Evolutionary conservation across 768 basidiomycete genomes (phyloP).

Genomic region (Boletus sp.): DNA sequence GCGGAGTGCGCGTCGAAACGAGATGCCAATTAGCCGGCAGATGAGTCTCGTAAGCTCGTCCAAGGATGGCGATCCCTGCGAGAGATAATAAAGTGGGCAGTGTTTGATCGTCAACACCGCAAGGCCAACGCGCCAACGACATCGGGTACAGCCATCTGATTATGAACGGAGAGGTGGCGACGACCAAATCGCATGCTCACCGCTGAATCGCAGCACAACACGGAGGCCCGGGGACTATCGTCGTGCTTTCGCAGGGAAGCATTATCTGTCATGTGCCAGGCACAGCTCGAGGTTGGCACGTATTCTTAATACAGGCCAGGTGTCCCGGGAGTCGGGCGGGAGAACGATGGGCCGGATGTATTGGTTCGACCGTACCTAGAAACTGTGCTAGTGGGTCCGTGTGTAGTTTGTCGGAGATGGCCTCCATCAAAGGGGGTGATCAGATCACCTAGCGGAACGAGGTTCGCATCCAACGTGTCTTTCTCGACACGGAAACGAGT

Average conservation of each 20-base stretch:
- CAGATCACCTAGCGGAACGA: neutral
- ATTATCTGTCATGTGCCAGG: slow-evolving; percentile 13
- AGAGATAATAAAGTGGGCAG: slow-evolving; percentile 6
- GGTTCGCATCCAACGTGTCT: slow-evolving; percentile 1
- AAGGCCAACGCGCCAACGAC: neutral
- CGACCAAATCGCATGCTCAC: neutral
- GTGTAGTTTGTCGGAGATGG: neutral
- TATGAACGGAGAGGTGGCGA: neutral
- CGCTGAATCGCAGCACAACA: neutral
- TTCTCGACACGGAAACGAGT: neutral
- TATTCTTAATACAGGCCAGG: neutral
- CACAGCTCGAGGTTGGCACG: slow-evolving; percentile 3
- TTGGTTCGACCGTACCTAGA: neutral
- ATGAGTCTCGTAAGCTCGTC: slow-evolving; percentile 13
- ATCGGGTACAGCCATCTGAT: neutral
- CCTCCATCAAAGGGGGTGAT: neutral
- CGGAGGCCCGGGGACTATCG: neutral
- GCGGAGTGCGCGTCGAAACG: neutral
- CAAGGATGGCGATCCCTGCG: slow-evolving; percentile 8
- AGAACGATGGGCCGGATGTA: slow-evolving; percentile 1
- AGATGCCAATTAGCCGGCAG: neutral
- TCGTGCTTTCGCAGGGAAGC: no score
- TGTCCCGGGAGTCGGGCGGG: neutral
- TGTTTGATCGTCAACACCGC: slow-evolving; percentile 15
- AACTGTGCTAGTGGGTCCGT: neutral